Evolutionary conservation across 2,329 filamentous ascomycete genomes (phyloP), one percentile per base, ranked within the genome.

Genomic region (Camptophora hylomeconis): DNA sequence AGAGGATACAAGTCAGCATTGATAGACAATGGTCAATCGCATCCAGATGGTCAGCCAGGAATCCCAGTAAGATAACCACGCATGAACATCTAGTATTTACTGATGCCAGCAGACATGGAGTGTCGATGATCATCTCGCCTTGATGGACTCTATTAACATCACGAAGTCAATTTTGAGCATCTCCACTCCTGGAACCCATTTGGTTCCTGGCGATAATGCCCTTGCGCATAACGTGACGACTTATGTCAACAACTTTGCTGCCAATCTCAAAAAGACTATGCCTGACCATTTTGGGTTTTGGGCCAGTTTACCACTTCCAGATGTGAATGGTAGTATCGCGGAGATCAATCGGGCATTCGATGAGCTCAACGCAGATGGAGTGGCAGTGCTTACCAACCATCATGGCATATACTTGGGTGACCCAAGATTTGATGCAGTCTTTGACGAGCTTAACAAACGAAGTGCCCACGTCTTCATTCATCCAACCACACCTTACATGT

Each of bases 321-420:
- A 68, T 38, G 52, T 69, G 0, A 40, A 57, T 2, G 57, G 56
- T 3, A 51, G 57, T 5, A 42, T 72, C 5, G 37, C 42, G 3
- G 68, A 72, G 38, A 64, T 72, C 17, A 52, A 56, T 1, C 45
- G 47, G 3, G 56, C 54, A 2, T 45, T 59, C 2, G 46, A 50
- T 7, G 19, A 35, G 5, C 40, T 58, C 17, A 54, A 60, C 5
- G 61, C 60, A 1, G 64, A 69, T 35, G 67, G 68, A 1, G 58
- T 70, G 26, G 56, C 55, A 1, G 40, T 72, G 4, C 38, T 66
- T 41, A 66, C 67, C 2, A 72, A 72, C 33, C 56, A 56, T 14
- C 58, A 67, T 25, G 67, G 67, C 5, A 39, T 56, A 8, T 72
- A 72, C 40, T 45, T 69, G 1, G 68, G 68, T 3, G 57, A 66